A percentile compares a stretch with the other conserved stretches of the same genome.
phyloP scores from a whole-genome alignment of 441 rosid species.

The Euphorbia schlechtendalii region DNA sequence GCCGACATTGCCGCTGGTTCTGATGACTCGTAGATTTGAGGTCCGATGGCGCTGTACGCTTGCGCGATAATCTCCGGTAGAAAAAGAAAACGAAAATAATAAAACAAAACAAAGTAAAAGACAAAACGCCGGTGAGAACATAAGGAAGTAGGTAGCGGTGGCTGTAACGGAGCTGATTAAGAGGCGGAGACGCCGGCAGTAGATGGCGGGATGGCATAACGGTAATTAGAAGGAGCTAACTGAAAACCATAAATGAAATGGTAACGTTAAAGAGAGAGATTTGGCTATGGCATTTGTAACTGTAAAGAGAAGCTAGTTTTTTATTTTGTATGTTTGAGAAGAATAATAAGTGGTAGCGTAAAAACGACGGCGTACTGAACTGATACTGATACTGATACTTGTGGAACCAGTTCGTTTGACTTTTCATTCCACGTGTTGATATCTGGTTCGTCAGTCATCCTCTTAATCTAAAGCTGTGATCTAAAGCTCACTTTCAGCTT shows the following conservation, averaged over 20 bases:
- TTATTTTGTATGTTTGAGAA: neutral
- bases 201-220: slow-evolving; percentile 56
- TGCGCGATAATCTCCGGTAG: slow-evolving; percentile 51
- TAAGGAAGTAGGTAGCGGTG: slow-evolving; percentile 31
- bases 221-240: slow-evolving; percentile 18
- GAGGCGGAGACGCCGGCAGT: slow-evolving; percentile 24
- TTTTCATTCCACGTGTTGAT: neutral
- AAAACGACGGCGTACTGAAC: too few species aligned
- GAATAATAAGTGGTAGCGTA: slow-evolving; percentile 8
- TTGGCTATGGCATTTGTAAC: too few species aligned
- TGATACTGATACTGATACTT: neutral
- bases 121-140: slow-evolving; percentile 34
- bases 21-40: slow-evolving; percentile 29
- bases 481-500: neutral
- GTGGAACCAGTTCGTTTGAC: slow-evolving; percentile 12
- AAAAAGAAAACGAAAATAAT: slow-evolving; percentile 38
- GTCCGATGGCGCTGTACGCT: slow-evolving; percentile 63
- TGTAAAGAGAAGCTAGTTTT: too few species aligned
- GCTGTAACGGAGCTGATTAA: slow-evolving; percentile 13
- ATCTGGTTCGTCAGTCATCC: neutral
- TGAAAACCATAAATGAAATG: slow-evolving; percentile 17
- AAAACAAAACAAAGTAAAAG: slow-evolving; percentile 31
- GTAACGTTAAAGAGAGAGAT: too few species aligned
- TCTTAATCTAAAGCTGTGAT: neutral
- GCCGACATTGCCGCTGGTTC: slow-evolving; percentile 33